These are phyloP conservation scores for Sporothrix phasma DNA, from an alignment of 2,329 filamentous ascomycete species.

Conservation along the genomic window DNA sequence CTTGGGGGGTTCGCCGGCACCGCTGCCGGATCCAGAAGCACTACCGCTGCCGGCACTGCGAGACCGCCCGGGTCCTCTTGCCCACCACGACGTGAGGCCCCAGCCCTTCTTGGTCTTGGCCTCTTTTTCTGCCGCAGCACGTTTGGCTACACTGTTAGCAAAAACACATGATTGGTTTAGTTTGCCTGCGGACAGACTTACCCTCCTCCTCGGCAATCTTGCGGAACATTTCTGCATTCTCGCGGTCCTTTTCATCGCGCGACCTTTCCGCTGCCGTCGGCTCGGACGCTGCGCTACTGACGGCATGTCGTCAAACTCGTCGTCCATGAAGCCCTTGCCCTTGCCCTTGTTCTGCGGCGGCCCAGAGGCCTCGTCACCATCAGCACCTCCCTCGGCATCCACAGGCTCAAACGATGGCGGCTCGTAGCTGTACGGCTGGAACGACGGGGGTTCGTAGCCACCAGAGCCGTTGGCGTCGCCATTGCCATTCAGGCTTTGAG, in stretches of 20 bases:
- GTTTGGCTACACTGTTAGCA: slow-evolving; percentile 42
- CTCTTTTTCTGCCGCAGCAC: slow-evolving; percentile 42
- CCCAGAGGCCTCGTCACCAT: slow-evolving; percentile 30
- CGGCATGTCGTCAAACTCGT: slow-evolving; percentile 65
- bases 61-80: slow-evolving; percentile 47
- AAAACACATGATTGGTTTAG: too few relatives aligned
- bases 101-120: slow-evolving; percentile 56
- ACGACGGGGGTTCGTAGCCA: slow-evolving; percentile 53
- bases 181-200: slow-evolving; percentile 29
- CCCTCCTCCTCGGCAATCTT: slow-evolving; percentile 71
- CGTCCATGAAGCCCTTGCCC: slow-evolving; percentile 72
- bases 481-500: slow-evolving; percentile 3
- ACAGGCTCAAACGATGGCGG: slow-evolving; percentile 46
- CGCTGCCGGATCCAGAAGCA: slow-evolving; percentile 18
- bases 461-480: slow-evolving; percentile 23
- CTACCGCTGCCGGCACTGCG: slow-evolving; percentile 21
- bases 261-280: slow-evolving; percentile 42
- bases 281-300: slow-evolving; percentile 40
- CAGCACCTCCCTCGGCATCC: slow-evolving; percentile 33
- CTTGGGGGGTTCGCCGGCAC: slow-evolving; percentile 39
- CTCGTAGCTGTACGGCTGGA: slow-evolving; percentile 49
- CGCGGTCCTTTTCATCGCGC: slow-evolving; percentile 60
- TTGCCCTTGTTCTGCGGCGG: slow-evolving; percentile 55
- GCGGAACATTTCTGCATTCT: slow-evolving; percentile 76
- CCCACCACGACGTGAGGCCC: slow-evolving; percentile 77